phyloP scores from a whole-genome alignment of 2,329 filamentous ascomycete genomes.

The Tolypocladium nubicola region DNA sequence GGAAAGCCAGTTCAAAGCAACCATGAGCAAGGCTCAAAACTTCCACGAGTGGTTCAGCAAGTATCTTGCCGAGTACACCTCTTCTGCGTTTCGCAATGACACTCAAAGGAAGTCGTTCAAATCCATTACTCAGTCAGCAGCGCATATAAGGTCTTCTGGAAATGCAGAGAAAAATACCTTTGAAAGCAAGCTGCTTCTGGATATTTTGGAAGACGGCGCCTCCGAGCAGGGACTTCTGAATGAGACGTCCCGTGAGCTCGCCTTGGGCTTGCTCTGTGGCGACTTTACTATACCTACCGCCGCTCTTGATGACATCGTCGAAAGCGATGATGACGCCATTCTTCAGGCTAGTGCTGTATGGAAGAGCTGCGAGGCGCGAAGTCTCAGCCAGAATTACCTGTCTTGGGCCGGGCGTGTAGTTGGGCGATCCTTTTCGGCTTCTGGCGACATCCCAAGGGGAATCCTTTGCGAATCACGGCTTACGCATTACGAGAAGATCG shows the following conservation, averaged over 20 bases:
- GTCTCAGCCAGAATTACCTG: slow-evolving; percentile 58
- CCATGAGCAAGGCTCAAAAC: slow-evolving; percentile 60
- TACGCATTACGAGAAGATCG: slow-evolving; percentile 35
- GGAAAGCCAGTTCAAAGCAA: slow-evolving; percentile 69
- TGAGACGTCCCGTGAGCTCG: slow-evolving; percentile 56
- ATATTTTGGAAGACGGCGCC: slow-evolving; percentile 65
- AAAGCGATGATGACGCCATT: slow-evolving; percentile 53
- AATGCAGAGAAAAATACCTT: slow-evolving; percentile 58
- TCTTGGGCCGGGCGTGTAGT: slow-evolving; percentile 80
- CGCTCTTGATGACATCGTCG: slow-evolving; percentile 53
- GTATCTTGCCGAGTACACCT: slow-evolving; percentile 55
- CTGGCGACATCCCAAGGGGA: slow-evolving; percentile 53
- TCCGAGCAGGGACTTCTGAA: slow-evolving; percentile 55
- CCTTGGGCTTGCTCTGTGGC: slow-evolving; percentile 62
- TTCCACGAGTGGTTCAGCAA: slow-evolving; percentile 73
- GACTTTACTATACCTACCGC: slow-evolving; percentile 51
- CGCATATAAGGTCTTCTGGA: slow-evolving; percentile 54
- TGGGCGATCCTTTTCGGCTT: slow-evolving; percentile 72
- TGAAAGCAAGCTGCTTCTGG: slow-evolving; percentile 73
- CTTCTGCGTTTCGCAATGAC: slow-evolving; percentile 36
- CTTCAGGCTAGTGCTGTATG: slow-evolving; percentile 58
- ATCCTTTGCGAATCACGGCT: slow-evolving; percentile 51
- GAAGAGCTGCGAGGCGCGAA: slow-evolving; percentile 59
- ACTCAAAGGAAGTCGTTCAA: slow-evolving; percentile 47
- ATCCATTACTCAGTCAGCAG: slow-evolving; percentile 58